Conservation (phyloP, 352 stramenopile species). For the Phytopythium sindhum region DNA sequence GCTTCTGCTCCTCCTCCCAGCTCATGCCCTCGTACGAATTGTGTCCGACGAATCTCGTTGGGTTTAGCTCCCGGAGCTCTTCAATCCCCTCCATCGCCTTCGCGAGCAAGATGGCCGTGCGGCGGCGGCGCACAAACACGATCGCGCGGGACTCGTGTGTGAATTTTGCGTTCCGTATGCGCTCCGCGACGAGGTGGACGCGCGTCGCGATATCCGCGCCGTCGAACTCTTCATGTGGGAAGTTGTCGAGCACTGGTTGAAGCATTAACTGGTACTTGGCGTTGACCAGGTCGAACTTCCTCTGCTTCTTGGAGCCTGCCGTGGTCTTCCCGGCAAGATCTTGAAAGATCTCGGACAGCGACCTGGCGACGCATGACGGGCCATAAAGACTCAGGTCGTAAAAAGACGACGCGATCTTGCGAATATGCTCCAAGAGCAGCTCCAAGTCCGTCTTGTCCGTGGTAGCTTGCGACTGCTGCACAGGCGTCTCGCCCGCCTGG, state of each 20-base stretch:
- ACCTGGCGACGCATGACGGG: conserved; percentile 29
- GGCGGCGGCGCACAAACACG: conserved; percentile 69
- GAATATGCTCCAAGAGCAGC: conserved; percentile 42
- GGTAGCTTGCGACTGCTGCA: background rate
- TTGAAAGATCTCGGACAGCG: conserved; percentile 31
- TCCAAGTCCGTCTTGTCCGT: conserved; percentile 27
- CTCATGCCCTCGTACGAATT: conserved; percentile 82
- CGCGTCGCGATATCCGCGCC: conserved; percentile 46
- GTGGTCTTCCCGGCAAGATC: conserved; percentile 13
- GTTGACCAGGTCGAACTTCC: conserved; percentile 30
- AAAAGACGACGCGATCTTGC: conserved; percentile 43
- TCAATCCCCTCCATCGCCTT: conserved; percentile 64
- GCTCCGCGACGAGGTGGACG: conserved; percentile 46
- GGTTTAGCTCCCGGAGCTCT: conserved; percentile 50
- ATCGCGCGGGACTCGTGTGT: conserved; percentile 65
- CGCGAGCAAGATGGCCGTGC: conserved; percentile 63
- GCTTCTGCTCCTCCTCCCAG: conserved; percentile 76
- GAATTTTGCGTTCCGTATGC: conserved; percentile 41
- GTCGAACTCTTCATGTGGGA: conserved; percentile 23
- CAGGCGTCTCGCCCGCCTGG: background rate
- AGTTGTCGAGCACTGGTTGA: conserved; percentile 18
- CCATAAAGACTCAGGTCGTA: conserved; percentile 51
- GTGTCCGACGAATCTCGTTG: conserved; percentile 74
- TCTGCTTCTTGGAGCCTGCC: conserved; percentile 15
- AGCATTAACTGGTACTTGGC: conserved; percentile 29